Conservation (phyloP, 129 eudicot genomes). For the Artemisia tridentata region DNA sequence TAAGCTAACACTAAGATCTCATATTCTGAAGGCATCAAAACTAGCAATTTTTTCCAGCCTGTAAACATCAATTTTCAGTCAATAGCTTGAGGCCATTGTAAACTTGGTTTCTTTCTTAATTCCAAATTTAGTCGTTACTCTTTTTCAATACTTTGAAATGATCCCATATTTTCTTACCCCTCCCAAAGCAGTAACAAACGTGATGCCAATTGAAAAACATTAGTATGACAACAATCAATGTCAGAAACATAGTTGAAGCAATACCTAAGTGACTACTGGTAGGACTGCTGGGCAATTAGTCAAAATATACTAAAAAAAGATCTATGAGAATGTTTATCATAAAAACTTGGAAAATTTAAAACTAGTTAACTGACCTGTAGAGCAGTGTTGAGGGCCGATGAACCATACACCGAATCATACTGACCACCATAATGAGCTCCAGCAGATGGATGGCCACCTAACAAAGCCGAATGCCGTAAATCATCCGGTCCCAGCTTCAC, state of each 20-base stretch:
- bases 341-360: too few species aligned
- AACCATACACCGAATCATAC: slow-evolving; percentile 66
- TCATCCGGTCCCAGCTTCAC: slow-evolving; percentile 54
- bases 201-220: not conserved
- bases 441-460: slow-evolving; percentile 61
- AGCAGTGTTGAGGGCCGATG: slow-evolving; percentile 49
- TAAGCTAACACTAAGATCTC: too few species aligned
- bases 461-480: slow-evolving; percentile 58
- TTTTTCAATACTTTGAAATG: not conserved
- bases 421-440: slow-evolving; percentile 73
- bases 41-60: not conserved
- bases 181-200: not conserved
- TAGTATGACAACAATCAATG: not conserved
- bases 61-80: not conserved
- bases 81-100: slow-evolving; percentile 9
- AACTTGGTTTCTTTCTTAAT: not conserved
- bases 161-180: not conserved
- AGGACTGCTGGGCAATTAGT: too few species aligned
- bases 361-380: slow-evolving; percentile 36
- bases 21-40: too few species aligned
- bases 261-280: too few species aligned
- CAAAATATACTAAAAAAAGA: too few species aligned
- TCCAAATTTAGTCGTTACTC: not conserved
- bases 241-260: too few species aligned
- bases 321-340: too few species aligned